Evolutionary conservation across 495 filamentous ascomycete genomes (phyloP), one percentile per base, ranked within the genome.

Genomic region (Annulohypoxylon stygium): DNA sequence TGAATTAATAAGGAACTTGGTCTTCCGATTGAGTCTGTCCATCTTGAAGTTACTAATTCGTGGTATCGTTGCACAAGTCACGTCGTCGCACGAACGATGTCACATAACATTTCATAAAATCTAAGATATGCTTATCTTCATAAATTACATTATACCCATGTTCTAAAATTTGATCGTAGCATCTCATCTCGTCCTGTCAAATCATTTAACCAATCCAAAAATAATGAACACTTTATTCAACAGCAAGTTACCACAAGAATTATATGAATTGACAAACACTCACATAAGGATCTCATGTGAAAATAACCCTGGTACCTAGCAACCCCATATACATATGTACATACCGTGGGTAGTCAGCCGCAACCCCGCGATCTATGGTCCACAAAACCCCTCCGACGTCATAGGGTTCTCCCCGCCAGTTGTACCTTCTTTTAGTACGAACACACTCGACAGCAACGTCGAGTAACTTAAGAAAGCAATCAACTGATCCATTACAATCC

Each of bases 1-100:
- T 54, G 58, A 5, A 26, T 20, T 34, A 71, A 50, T 53, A 33
- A 59, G 69, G 69, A 71, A 55, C 20, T 43, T 66, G 43, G 36
- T 61, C 61, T 65, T 71, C 69, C 69, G 68, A 16, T 64, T 57
- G 6, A 43, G 39, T 47, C 18, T 8, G 16, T 2, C 20, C 53
- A n/a, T 36, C 0, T 1, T 54, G 39, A 14, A 43, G 11, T 14
- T n/a, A 14, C 14, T 30, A 33, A 23, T 33, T n/a, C 23, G 14
- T 9, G 3, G 50, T 54, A 26, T 25, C 1, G 48, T 54, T 12
- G 48, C 48, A 51, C 23, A 51, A 51, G 25, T 12, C 48, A 8
- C 18, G 11, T 9, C 11, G 6, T 25, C 30, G 30, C 30, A 30
- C 30, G 3, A 30, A 30, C 3, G 5, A 30, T 6, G 30, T 3